Conservation (phyloP, 192 early-diverging fungal genomes). For the Funneliformis geosporum region DNA sequence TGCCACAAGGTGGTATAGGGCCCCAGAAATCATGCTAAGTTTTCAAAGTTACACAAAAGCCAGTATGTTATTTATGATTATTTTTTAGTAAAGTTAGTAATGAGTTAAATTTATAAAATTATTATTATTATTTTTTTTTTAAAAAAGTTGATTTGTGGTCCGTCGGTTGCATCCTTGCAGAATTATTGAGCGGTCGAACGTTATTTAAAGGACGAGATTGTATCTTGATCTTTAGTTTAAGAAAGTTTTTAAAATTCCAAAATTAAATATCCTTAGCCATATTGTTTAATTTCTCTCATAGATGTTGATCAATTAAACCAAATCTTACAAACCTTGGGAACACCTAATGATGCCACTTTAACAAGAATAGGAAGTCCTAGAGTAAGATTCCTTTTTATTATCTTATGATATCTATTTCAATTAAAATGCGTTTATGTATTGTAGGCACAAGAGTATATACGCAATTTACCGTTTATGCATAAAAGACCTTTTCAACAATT, state of each 20-base stretch:
- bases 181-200: conserved; percentile 77
- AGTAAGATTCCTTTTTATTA: not conserved
- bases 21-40: conserved; percentile 92
- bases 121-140: not conserved
- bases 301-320: conserved; percentile 92
- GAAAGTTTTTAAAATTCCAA: too few relatives aligned
- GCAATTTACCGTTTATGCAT: conserved; percentile 74
- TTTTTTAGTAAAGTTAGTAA: not conserved
- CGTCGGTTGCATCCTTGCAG: conserved; percentile 94
- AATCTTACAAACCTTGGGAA: conserved; percentile 84
- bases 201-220: conserved; percentile 89
- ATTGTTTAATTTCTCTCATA: conserved; percentile 25
- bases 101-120: not conserved
- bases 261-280: not conserved
- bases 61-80: conserved; percentile 42
- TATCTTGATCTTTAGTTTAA: conserved; percentile 27
- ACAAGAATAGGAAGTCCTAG: conserved; percentile 73
- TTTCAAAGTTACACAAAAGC: conserved; percentile 91
- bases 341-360: conserved; percentile 75
- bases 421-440: not conserved
- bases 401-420: not conserved
- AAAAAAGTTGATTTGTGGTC: conserved; percentile 89
- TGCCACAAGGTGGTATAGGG: conserved; percentile 93
- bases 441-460: conserved; percentile 85
- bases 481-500: conserved; percentile 71